phyloP scores from a whole-genome alignment of 306 rosid species.

The Medicago arabica region DNA sequence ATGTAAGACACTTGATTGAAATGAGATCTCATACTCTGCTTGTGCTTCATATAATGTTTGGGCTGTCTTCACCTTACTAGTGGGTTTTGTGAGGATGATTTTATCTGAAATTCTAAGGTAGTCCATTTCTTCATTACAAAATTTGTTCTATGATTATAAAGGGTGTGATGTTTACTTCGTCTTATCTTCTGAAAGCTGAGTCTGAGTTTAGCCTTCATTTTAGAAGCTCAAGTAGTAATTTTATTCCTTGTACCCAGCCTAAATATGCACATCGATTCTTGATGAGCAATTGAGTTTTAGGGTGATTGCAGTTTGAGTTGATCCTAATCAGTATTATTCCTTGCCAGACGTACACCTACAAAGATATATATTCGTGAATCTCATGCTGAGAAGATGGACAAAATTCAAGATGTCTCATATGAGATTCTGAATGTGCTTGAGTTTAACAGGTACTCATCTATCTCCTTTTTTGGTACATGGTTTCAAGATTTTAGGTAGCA shows the following conservation, averaged over 20 bases:
- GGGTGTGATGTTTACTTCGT: background rate
- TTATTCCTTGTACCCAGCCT: background rate
- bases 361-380: conserved; percentile 85
- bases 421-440: conserved; percentile 95
- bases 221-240: background rate
- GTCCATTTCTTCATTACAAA: conserved; percentile 18
- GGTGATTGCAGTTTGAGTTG: conserved; percentile 38
- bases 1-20: background rate
- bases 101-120: background rate
- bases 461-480: conserved; percentile 4
- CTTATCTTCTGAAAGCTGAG: conserved; percentile 19
- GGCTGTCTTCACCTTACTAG: background rate
- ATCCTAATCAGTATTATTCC: conserved; percentile 35
- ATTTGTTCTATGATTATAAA: conserved; percentile 13
- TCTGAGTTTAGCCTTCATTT: conserved; percentile 16
- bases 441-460: conserved; percentile 73
- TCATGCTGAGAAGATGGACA: conserved; percentile 80
- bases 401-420: conserved; percentile 68
- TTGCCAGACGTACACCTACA: conserved; percentile 90
- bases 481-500: conserved; percentile 22
- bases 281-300: conserved; percentile 27
- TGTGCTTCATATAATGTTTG: background rate
- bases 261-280: conserved; percentile 24
- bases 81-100: background rate
- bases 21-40: conserved; percentile 1